Percentiles rank a stretch among this genome's conserved stretches.
Evolutionary conservation across 129 eudicot species (phyloP).

Genomic region (Escallonia rubra): DNA sequence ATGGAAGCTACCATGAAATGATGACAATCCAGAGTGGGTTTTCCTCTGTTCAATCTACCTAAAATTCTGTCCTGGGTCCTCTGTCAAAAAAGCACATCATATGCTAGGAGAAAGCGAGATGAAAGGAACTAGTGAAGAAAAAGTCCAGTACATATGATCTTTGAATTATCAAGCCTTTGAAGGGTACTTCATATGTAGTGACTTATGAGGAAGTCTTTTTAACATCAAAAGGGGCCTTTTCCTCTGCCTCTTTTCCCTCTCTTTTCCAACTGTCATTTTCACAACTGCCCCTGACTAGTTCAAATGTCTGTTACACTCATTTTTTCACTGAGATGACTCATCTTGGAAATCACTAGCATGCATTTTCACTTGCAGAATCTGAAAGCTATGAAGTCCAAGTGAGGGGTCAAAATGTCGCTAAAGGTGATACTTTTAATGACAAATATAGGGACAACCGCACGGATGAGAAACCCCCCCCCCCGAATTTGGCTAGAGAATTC

Average conservation of each 20-base stretch:
- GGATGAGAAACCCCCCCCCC: too few species aligned
- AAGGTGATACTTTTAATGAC: too few species aligned
- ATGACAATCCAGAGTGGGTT: conserved; percentile 7
- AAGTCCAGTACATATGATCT: conserved; percentile 1
- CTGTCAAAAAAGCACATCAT: background rate
- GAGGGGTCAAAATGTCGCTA: too few species aligned
- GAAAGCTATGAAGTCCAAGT: too few species aligned
- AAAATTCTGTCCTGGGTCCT: background rate
- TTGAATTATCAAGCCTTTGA: conserved; percentile 6
- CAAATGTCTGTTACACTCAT: too few species aligned
- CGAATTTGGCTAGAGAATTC: too few species aligned
- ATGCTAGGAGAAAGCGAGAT: conserved; percentile 12
- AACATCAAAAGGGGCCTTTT: conserved; percentile 19
- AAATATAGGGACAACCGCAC: background rate
- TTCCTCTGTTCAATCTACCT: background rate
- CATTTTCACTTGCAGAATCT: too few species aligned
- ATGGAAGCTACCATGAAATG: conserved; percentile 12
- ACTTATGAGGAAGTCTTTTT: conserved; percentile 19
- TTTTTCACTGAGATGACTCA: too few species aligned
- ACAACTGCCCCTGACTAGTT: conserved; percentile 29
- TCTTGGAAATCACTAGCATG: too few species aligned
- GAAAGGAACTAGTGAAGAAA: conserved; percentile 1
- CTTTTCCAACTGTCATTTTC: conserved; percentile 29
- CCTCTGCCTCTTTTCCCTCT: conserved; percentile 2
- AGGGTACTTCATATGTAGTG: conserved; percentile 16